Base-by-base conservation (phyloP, 139 green algal genomes). In the Nannochloris sp. region DNA sequence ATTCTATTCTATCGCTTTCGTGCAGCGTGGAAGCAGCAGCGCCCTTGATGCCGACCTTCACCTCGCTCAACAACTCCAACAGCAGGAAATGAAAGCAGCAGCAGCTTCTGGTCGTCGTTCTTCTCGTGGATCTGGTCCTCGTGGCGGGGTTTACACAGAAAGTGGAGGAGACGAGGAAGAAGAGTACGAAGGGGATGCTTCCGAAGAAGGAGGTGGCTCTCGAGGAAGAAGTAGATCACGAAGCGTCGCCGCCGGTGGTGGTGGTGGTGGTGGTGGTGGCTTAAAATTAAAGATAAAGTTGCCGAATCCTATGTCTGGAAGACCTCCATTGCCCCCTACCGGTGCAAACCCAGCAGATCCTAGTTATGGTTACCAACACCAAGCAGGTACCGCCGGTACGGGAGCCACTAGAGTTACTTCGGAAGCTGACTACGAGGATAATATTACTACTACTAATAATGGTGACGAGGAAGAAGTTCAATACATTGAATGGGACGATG, bases 401-500 rank as follows among this genome's bases (percentile, higher is more conserved):
- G n/a, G n/a, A n/a, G n/a, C n/a, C n/a, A n/a, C n/a, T n/a, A n/a
- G n/a, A n/a, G n/a, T n/a, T n/a, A n/a, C n/a, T n/a, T n/a, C n/a
- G n/a, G n/a, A n/a, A n/a, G n/a, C n/a, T n/a, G n/a, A n/a, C n/a
- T n/a, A n/a, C n/a, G n/a, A n/a, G n/a, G 42, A 51, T 19, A 19
- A 51, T 19, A 51, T 19, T 19, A 19, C 19, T 19, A 19, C 42
- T 19, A 51, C 19, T 31, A 53, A 71, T 42, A 55, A 45, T 4
- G 65, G 63, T 25, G 66, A 73, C 2, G 66, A 73, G 66, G 3
- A 68, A 33, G 55, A 58, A 23, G 19, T 13, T 9, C 7, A 27
- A 19, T 56, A 61, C n/a, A 55, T 45, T 42, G 23, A 6, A 23
- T n/a, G 7, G 23, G 54, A 61, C 24, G 54, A 61, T 25, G 54